Evolutionary conservation across 2,329 filamentous ascomycete genomes (phyloP).

Genomic region (Periconia macrospinosa): DNA sequence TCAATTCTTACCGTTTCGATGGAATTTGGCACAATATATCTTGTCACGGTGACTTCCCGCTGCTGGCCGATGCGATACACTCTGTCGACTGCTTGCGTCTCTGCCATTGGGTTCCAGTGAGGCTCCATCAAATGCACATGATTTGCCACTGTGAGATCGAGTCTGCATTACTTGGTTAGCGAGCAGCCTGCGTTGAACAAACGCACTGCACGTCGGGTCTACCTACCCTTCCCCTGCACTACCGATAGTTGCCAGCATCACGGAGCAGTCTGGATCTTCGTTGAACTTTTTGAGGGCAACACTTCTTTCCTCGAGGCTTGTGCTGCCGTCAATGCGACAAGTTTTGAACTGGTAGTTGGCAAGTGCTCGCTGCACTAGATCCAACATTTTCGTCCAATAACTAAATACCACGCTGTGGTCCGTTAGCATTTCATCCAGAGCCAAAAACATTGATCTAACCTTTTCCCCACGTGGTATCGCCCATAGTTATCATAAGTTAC

Average conservation of each 20-base stretch:
- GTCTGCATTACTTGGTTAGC: neutral
- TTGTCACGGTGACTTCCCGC: constrained; percentile 25
- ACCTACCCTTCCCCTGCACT: constrained; percentile 36
- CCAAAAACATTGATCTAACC: neutral
- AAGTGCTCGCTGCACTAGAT: constrained; percentile 23
- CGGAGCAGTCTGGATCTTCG: constrained; percentile 11
- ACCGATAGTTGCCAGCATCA: constrained; percentile 39
- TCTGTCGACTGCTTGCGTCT: constrained; percentile 38
- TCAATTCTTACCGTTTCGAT: constrained; percentile 24
- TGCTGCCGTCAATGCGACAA: constrained; percentile 29
- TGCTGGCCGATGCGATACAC: constrained; percentile 36
- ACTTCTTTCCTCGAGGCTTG: neutral
- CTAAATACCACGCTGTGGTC: constrained; percentile 30
- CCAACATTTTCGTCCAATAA: constrained; percentile 34
- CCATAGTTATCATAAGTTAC: too few species aligned
- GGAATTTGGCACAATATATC: constrained; percentile 29
- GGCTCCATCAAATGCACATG: constrained; percentile 38
- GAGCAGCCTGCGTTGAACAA: too few species aligned
- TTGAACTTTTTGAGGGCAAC: constrained; percentile 13
- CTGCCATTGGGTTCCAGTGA: constrained; percentile 41
- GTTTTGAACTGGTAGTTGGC: constrained; percentile 7
- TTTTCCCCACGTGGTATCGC: too few species aligned
- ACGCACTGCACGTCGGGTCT: neutral
- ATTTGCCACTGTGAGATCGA: constrained; percentile 34
- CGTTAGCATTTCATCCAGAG: neutral